phyloP scores from a whole-genome alignment of 768 basidiomycete genomes.

The Botryobasidium botryosum region DNA sequence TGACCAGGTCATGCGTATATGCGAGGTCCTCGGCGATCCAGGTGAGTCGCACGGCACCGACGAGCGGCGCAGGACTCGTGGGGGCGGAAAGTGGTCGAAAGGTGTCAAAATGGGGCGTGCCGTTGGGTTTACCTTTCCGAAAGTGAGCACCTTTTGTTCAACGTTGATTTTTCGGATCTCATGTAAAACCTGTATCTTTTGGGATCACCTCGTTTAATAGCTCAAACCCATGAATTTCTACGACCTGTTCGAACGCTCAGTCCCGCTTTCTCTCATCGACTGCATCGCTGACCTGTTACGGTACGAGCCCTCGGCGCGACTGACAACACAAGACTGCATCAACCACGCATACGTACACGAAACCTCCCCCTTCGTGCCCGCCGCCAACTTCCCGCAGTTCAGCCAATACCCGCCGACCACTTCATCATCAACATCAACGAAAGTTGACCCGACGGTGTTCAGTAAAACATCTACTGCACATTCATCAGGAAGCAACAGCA shows the following conservation, averaged over 20 bases:
- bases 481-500: background rate
- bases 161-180: slow-evolving; percentile 1
- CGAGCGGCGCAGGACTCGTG: slow-evolving; percentile 43
- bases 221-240: slow-evolving; percentile 44
- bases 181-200: no score
- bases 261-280: slow-evolving; percentile 69
- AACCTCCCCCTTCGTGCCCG: slow-evolving; percentile 23
- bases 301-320: slow-evolving; percentile 76
- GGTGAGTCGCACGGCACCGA: slow-evolving; percentile 68
- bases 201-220: slow-evolving; percentile 23
- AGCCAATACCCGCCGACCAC: background rate
- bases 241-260: slow-evolving; percentile 56
- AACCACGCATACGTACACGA: slow-evolving; percentile 81
- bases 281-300: slow-evolving; percentile 84
- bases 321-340: slow-evolving; percentile 76
- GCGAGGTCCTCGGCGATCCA: slow-evolving; percentile 88
- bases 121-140: slow-evolving; percentile 77
- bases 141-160: slow-evolving; percentile 34
- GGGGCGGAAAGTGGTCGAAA: slow-evolving; percentile 76
- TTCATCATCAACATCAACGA: background rate
- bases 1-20: slow-evolving; percentile 84
- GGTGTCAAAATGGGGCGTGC: slow-evolving; percentile 78
- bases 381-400: slow-evolving; percentile 10
- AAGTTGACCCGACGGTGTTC: background rate
- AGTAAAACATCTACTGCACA: background rate